Base-by-base conservation (phyloP, 345 rosid species). In the Lepidium sativum region DNA sequence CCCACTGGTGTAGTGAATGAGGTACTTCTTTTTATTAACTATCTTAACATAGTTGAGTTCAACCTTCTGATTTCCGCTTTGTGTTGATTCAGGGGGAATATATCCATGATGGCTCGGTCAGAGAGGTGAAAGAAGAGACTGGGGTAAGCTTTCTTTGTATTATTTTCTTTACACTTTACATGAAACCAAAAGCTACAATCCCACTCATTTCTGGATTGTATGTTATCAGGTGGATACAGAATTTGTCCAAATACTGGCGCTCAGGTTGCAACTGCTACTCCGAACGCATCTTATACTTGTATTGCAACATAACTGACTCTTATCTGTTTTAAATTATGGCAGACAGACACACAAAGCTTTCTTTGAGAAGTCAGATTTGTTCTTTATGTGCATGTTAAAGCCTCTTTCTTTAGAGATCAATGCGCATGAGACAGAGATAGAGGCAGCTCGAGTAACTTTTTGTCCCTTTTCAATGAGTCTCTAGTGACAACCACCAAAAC, bases 91-190 rank as follows among this genome's bases (percentile, higher is more conserved):
- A 94, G 97, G 99, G 97, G 18, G 96, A 94, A 74, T 90, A 88
- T 73, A 69, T 94, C 45, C 80, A 77, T 68, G 74, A 51, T 25
- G 92, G 96, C 53, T 95, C 90, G 12, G 78, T 84, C 11, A 84
- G 99, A 77, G 99, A 90, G 80, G 96, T 80, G 39, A 84, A 90
- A 77, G 96, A 94, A 86, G 99, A 86, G 80, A 94, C 99, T 4
- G 88, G 83, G 48, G 99, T 88, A 71, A 87, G 96, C 63, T 33
- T 37, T 38, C 38, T 29, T 20, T 21, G 5, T 45, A 50, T 21
- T 18, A 20, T 34, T 38, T 12, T 60, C 43, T 37, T 41, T 47
- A 33, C 23, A 42, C 5, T 17, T 45, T 25, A 37, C 67, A 47
- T 62, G 23, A 72, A 31, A 37, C 29, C 35, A 37, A 42, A 10